Evolutionary conservation across 768 basidiomycete genomes (phyloP).

Genomic region (Sistotremastrum suecicum): DNA sequence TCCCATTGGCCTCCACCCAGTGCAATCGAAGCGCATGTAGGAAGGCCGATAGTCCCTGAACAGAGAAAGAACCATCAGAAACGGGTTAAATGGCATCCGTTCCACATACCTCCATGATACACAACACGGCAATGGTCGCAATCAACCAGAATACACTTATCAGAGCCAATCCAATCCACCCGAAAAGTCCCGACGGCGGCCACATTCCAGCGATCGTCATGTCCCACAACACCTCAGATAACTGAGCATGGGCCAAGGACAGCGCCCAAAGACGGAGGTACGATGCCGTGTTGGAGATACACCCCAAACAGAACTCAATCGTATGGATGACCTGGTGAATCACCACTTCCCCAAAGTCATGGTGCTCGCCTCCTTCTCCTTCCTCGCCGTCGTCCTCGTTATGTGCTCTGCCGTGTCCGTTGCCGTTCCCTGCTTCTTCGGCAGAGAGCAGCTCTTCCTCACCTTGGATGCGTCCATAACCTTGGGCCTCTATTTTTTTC

Average conservation of each 20-base stretch:
- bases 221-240: constrained; percentile 84
- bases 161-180: constrained; percentile 35
- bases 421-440: constrained; percentile 71
- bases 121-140: constrained; percentile 64
- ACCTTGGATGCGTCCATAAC: constrained; percentile 53
- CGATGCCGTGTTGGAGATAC: constrained; percentile 94
- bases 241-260: constrained; percentile 93
- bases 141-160: constrained; percentile 62
- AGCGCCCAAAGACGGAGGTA: constrained; percentile 94
- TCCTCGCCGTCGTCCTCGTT: too few relatives aligned
- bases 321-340: constrained; percentile 98
- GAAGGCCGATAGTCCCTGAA: constrained; percentile 85
- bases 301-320: constrained; percentile 98
- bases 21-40: constrained; percentile 91
- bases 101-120: constrained; percentile 83
- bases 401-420: constrained; percentile 41
- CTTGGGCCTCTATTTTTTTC: constrained; percentile 66
- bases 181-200: constrained; percentile 51
- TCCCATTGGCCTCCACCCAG: constrained; percentile 98
- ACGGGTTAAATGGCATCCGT: constrained; percentile 3
- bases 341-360: constrained; percentile 88
- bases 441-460: constrained; percentile 54
- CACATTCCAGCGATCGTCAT: constrained; percentile 67
- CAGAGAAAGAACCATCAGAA: neutral
- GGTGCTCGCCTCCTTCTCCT: constrained; percentile 41